Evolutionary conservation across 179 eudicot species (phyloP), one percentile per base, ranked within the genome.

Genomic region (Vitellaria paradoxa): DNA sequence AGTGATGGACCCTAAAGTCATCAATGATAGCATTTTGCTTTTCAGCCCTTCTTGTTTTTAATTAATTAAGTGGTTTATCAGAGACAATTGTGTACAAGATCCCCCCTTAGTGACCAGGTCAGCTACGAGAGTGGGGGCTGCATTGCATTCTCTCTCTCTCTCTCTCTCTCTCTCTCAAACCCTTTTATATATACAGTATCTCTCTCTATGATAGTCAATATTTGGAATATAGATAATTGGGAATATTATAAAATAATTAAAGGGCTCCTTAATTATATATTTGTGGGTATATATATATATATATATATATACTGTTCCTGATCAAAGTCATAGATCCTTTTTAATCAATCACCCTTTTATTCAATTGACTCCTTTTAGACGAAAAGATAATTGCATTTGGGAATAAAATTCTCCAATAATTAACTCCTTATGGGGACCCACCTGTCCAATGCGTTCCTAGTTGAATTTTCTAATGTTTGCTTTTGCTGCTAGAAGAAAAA

Each of bases 1-100:
- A 76, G 73, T 67, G 73, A 76, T 76, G 79, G 79, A 76, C 65
- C 72, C 68, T 76, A 76, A 76, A 76, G 78, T 18, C 70, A 75
- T 74, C 72, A 67, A 78, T 72, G 63, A 78, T 78, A 42, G 30
- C 52, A 63, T 64, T 62, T 72, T 78, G 71, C 76, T 78, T 72
- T 71, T 46, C 26, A 49, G 73, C 20, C 4, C 4, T 70, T 50
- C 40, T 50, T 70, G 20, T 75, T 63, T 64, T 30, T 30, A 30
- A 30, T 30, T 30, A 30, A 30, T 50, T 47, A 65, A 65, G 61
- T 7, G n/a, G 40, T 12, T 52, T 65, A 65, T 55, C 1, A n/a
- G 49, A 63, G 23, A 52, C 60, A 61, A 61, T 61, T 61, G 5
- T 45, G 12, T 56, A 20, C 53, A 60, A 26, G 20, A 45, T 74